Evolutionary conservation across 768 basidiomycete genomes (phyloP).

Genomic region (Mycena chlorophos): DNA sequence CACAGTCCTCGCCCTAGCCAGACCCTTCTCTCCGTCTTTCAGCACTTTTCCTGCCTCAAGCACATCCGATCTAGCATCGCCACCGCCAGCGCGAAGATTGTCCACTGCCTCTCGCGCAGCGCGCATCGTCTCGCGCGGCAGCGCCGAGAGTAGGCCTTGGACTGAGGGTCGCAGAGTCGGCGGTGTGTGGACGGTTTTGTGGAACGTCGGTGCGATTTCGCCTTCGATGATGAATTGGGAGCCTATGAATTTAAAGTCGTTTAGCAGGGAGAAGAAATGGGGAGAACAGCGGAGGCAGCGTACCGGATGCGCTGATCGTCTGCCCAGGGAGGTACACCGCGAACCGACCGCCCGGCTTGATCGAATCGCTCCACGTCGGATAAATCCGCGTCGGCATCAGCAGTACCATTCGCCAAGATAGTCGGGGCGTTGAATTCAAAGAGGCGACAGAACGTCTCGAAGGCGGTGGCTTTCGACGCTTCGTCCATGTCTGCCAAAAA

Average conservation of each 20-base stretch:
- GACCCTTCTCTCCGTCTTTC: no score
- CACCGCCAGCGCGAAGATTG: no score
- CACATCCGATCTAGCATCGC: no score
- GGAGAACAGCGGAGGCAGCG: neutral
- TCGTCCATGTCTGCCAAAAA: neutral
- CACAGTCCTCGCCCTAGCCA: no score
- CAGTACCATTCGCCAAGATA: neutral
- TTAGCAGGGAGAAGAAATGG: neutral
- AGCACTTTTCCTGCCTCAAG: no score
- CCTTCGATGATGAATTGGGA: neutral
- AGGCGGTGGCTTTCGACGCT: neutral
- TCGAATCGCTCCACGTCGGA: neutral
- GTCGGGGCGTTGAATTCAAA: neutral
- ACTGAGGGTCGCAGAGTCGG: slow-evolving; percentile 2
- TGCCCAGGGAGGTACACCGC: neutral
- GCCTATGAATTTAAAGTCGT: neutral
- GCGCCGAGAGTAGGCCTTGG: neutral
- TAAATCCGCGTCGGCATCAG: neutral
- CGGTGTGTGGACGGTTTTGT: neutral
- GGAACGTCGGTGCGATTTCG: neutral
- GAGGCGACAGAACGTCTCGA: neutral
- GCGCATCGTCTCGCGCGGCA: slow-evolving; percentile 8
- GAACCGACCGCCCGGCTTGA: neutral
- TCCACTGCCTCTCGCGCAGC: no score
- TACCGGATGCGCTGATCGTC: neutral